Percentiles rank a stretch among this genome's conserved stretches.
Evolutionary conservation across 148 eudicot species (phyloP).

Genomic region (Suaeda aralocaspica): DNA sequence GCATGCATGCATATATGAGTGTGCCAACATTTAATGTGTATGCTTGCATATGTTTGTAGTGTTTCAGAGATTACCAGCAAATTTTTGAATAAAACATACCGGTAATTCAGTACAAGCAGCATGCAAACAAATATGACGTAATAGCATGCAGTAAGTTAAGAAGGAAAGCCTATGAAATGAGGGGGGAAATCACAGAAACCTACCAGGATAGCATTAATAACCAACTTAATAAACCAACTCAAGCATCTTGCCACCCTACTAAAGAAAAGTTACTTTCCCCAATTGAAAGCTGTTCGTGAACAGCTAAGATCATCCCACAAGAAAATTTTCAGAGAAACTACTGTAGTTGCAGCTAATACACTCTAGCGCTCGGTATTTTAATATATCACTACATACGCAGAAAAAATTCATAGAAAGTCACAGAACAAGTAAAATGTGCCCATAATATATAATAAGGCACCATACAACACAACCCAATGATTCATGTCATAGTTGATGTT

Average conservation of each 20-base stretch:
- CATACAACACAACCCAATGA: no score
- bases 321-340: neutral
- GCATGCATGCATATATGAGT: no score
- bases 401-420: neutral
- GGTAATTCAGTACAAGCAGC: no score
- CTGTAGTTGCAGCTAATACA: neutral
- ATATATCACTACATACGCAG: neutral
- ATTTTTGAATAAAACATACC: neutral
- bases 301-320: neutral
- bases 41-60: neutral
- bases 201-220: neutral
- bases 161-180: neutral
- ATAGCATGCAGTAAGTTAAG: neutral
- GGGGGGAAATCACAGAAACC: neutral
- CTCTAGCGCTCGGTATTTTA: neutral
- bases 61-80: neutral
- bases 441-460: neutral
- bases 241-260: no score
- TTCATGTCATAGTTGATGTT: neutral
- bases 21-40: neutral
- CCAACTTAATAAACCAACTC: no score
- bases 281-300: neutral
- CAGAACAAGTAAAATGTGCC: neutral
- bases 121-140: neutral
- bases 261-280: neutral